Evolutionary conservation across 208 protist species (phyloP).

Genomic region (Leishmania martiniquensis): DNA sequence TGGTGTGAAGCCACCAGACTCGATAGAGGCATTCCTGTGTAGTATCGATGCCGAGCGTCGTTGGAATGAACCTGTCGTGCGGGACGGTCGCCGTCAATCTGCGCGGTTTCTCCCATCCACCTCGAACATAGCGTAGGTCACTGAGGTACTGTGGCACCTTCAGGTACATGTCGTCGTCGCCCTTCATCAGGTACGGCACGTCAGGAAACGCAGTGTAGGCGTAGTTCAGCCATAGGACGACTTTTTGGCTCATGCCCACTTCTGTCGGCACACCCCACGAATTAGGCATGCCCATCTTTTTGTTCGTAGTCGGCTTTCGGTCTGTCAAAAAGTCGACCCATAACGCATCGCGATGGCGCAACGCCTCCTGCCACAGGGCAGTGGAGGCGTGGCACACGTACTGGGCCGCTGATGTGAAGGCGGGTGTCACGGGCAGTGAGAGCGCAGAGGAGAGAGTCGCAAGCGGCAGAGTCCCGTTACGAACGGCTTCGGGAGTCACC

Average conservation of each 20-base stretch:
- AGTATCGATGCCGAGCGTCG: not conserved
- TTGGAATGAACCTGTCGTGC: not conserved
- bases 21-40: not conserved
- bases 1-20: not conserved
- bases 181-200: conserved; percentile 42
- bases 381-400: conserved; percentile 24
- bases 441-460: not conserved
- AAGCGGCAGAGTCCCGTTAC: conserved; percentile 1
- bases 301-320: conserved; percentile 18
- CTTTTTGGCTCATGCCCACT: conserved; percentile 42
- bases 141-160: conserved; percentile 53
- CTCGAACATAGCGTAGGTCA: conserved; percentile 25
- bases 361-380: conserved; percentile 31
- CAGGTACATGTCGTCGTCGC: conserved; percentile 55
- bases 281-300: conserved; percentile 17
- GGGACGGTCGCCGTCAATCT: not conserved
- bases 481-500: not conserved
- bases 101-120: not conserved
- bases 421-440: conserved; percentile 6
- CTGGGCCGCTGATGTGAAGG: not conserved
- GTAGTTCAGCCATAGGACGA: conserved; percentile 36
- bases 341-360: conserved; percentile 25
- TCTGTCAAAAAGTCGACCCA: conserved; percentile 36
- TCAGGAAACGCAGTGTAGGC: conserved; percentile 37
- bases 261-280: conserved; percentile 37